Conservation (phyloP, 129 eudicot species). For the Mikania micrantha region DNA sequence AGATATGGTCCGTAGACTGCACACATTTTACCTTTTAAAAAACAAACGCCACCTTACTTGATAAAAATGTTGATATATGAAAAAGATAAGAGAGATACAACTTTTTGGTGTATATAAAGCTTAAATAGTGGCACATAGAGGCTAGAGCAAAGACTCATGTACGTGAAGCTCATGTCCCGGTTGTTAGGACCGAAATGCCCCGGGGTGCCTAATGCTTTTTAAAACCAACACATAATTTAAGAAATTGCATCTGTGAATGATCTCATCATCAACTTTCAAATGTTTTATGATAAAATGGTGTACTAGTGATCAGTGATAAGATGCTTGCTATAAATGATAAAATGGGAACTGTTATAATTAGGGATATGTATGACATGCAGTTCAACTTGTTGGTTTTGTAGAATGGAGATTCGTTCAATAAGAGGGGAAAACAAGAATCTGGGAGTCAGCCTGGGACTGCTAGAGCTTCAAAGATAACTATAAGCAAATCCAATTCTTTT, state of each 20-base stretch:
- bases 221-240: not conserved
- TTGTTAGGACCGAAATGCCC: too few species aligned
- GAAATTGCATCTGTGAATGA: not conserved
- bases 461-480: conserved; percentile 34
- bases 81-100: too few species aligned
- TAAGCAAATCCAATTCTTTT: conserved; percentile 40
- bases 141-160: too few species aligned
- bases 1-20: too few species aligned
- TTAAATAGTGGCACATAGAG: not conserved
- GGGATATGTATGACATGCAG: not conserved
- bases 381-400: conserved; percentile 14
- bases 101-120: not conserved
- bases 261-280: not conserved
- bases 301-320: not conserved
- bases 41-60: too few species aligned
- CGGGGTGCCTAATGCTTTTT: too few species aligned
- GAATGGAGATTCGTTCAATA: conserved; percentile 56
- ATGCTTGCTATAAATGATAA: not conserved
- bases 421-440: conserved; percentile 49
- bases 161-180: too few species aligned
- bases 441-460: conserved; percentile 39
- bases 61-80: too few species aligned
- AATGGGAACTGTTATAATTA: not conserved
- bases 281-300: not conserved
- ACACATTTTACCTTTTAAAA: too few species aligned